Evolutionary conservation across 2,329 filamentous ascomycete species (phyloP), one percentile per base, ranked within the genome.

Genomic region (Chalaropsis ovoidea): DNA sequence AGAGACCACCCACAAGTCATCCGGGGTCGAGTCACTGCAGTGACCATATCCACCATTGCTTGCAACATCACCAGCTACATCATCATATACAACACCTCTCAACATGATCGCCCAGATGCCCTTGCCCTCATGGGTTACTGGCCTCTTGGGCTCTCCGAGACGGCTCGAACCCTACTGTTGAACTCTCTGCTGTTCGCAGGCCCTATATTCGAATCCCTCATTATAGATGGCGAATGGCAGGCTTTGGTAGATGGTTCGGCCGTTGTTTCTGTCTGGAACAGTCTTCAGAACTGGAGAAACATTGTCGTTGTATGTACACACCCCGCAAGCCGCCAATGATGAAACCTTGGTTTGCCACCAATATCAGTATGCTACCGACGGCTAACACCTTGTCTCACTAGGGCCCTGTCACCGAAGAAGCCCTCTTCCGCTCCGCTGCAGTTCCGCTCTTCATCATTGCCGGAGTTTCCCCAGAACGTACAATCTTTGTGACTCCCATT

Each of bases 1-100:
- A 86, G 94, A 72, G 92, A 97, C 82, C 87, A 90, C 35, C 90
- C 92, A 10, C 87, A 88, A 11, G 90, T 95, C 62, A 97, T 99
- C 76, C 87, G 86, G 70, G 89, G 90, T 66, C 86, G 94, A 70
- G 87, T 96, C 71, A 82, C 87, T 65, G 88, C 87, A 64, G 93
- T 96, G 70, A 86, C 85, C 24, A 74, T 88, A 66, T 91, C 90
- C 56, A 94, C 89, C 73, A 72, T 86, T 63, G 71, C 85, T 66
- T 89, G 88, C 24, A 67, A 58, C 62, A n/a, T 84, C 62, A 75
- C 82, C 67, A 92, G 90, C 2, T 79, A 88, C 70, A 77, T 83
- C 72, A 77, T 95, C 61, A 79, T 94, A 68, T 77, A 81, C 43
- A 76, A 79, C 41, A 76, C 78, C 68, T 66, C 70, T 47, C 31